phyloP scores from a whole-genome alignment of 2,329 filamentous ascomycete genomes.

The Ophiosphaerella narmari region DNA sequence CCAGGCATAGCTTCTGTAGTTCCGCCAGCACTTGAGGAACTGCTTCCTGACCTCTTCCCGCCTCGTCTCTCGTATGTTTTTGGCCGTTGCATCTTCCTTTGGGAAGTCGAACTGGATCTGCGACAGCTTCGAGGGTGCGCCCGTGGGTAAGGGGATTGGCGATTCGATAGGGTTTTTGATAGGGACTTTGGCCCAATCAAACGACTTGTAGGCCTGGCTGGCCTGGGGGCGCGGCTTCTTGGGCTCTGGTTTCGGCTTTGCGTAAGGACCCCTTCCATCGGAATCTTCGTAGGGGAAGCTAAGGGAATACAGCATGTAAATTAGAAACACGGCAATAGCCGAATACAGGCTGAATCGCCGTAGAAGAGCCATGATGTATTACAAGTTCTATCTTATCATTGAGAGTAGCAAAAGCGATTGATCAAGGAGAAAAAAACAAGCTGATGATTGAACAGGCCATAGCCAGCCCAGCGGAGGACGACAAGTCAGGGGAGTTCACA shows the following conservation, averaged over 20 bases:
- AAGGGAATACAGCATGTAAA: slow-evolving; percentile 46
- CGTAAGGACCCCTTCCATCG: neutral
- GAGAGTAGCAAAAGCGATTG: slow-evolving; percentile 7
- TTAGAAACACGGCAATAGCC: slow-evolving; percentile 35
- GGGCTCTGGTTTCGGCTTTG: slow-evolving; percentile 8
- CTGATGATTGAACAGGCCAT: neutral
- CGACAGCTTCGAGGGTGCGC: slow-evolving; percentile 45
- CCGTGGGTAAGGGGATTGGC: slow-evolving; percentile 45
- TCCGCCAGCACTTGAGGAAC: slow-evolving; percentile 52
- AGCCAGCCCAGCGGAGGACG: neutral
- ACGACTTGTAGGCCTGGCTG: slow-evolving; percentile 19
- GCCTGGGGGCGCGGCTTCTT: slow-evolving; percentile 11
- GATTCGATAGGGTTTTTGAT: slow-evolving; percentile 47
- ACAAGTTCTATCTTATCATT: slow-evolving; percentile 7
- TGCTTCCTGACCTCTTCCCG: slow-evolving; percentile 47
- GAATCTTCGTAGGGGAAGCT: slow-evolving; percentile 38
- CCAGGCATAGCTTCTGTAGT: slow-evolving; percentile 53
- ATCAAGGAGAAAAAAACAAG: slow-evolving; percentile 3
- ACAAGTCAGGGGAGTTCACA: neutral
- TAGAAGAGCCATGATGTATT: slow-evolving; percentile 44
- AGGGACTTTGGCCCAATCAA: slow-evolving; percentile 49
- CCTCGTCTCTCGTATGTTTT: slow-evolving; percentile 42
- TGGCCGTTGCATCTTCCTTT: slow-evolving; percentile 35
- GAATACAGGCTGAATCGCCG: slow-evolving; percentile 46
- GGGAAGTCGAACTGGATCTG: slow-evolving; percentile 50